A percentile compares a stretch with the other conserved stretches of the same genome.
Evolutionary conservation across 768 basidiomycete species (phyloP).

Genomic region (Trametes cingulata): DNA sequence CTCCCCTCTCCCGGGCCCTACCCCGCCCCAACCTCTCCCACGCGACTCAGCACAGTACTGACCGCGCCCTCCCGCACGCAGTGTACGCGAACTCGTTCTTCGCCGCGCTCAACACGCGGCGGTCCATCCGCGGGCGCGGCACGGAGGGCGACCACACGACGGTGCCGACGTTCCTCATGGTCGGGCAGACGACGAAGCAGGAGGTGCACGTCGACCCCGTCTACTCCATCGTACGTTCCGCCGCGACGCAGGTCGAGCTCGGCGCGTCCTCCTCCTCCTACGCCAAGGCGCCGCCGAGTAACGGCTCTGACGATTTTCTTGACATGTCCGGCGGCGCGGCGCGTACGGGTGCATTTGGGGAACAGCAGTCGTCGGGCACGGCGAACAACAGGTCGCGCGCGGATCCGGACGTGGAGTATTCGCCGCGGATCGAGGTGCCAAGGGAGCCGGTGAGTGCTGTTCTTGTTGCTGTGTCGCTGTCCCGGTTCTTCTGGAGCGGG

Average conservation of each 20-base stretch:
- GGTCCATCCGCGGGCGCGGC: conserved; percentile 52
- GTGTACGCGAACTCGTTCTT: conserved; percentile 65
- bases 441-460: conserved; percentile 8
- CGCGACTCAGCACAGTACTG: not conserved
- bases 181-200: conserved; percentile 28
- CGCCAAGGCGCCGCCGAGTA: not conserved
- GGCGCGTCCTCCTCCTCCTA: not conserved
- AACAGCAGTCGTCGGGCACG: not conserved
- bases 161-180: conserved; percentile 32
- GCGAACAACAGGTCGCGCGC: conserved; percentile 4
- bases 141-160: conserved; percentile 43
- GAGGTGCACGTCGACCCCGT: conserved; percentile 12
- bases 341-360: not conserved
- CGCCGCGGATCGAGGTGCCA: conserved; percentile 13
- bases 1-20: not conserved
- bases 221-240: conserved; percentile 15
- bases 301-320: not conserved
- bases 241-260: too few species aligned
- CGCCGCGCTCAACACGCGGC: conserved; percentile 69
- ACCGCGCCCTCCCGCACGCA: conserved; percentile 26
- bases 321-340: not conserved
- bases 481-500: not conserved
- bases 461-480: too few species aligned
- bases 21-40: too few species aligned
- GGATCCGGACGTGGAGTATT: not conserved